A percentile compares a stretch with the other conserved stretches of the same genome.
Evolutionary conservation across 2,329 filamentous ascomycete species (phyloP).

Genomic region (Fusarium guadeloupense): DNA sequence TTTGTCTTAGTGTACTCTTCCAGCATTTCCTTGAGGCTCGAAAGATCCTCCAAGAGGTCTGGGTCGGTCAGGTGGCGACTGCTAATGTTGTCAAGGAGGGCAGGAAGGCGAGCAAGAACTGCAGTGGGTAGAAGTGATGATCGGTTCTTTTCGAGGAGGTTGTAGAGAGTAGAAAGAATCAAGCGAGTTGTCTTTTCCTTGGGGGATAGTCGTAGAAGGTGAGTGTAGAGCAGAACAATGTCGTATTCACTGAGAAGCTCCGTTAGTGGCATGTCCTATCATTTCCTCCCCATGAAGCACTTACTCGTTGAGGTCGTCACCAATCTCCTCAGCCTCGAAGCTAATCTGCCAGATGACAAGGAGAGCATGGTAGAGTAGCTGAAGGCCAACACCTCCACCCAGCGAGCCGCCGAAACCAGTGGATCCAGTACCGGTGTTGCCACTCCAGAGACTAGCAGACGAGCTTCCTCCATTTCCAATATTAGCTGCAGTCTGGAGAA

Average conservation of each 20-base stretch:
- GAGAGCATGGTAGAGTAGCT: slow-evolving; percentile 92
- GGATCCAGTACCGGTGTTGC: slow-evolving; percentile 61
- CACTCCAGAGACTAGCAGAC: slow-evolving; percentile 69
- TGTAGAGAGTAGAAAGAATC: slow-evolving; percentile 87
- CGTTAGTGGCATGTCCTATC: slow-evolving; percentile 22
- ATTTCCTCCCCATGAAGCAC: slow-evolving; percentile 44
- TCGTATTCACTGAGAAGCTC: slow-evolving; percentile 76
- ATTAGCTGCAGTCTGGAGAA: slow-evolving; percentile 81
- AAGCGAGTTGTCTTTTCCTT: slow-evolving; percentile 98
- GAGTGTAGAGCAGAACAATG: slow-evolving; percentile 89
- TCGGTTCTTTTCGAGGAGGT: slow-evolving; percentile 77
- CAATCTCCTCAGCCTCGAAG: slow-evolving; percentile 82
- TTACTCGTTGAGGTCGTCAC: slow-evolving; percentile 84
- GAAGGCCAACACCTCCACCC: slow-evolving; percentile 87
- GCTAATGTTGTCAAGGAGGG: slow-evolving; percentile 69
- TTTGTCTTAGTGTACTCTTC: slow-evolving; percentile 76
- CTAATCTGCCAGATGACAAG: slow-evolving; percentile 96
- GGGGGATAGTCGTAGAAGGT: slow-evolving; percentile 88
- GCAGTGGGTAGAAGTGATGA: slow-evolving; percentile 83
- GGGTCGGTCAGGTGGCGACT: slow-evolving; percentile 71
- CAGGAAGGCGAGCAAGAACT: slow-evolving; percentile 82
- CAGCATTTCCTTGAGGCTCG: slow-evolving; percentile 68
- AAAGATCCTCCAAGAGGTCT: slow-evolving; percentile 70
- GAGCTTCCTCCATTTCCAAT: slow-evolving; percentile 71
- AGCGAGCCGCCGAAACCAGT: slow-evolving; percentile 70